Evolutionary conservation across 768 basidiomycete genomes (phyloP).

Genomic region (Mycena pura): DNA sequence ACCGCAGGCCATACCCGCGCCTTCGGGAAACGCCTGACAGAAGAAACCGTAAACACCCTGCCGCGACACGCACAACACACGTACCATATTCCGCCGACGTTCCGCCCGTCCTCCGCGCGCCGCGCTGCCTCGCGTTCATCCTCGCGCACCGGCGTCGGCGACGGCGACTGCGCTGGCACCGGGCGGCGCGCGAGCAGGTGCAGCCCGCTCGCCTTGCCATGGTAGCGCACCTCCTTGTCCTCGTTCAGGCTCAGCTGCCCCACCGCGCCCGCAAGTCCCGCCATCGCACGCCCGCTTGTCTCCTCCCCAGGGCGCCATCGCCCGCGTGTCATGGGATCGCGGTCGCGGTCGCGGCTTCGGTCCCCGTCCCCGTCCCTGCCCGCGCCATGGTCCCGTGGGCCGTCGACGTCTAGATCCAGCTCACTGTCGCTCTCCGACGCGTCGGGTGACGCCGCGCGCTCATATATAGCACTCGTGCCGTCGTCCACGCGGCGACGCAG

Average conservation of each 20-base stretch:
- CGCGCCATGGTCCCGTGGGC: background rate
- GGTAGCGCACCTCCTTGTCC: conserved; percentile 84
- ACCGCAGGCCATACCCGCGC: conserved; percentile 88
- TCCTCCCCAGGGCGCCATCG: too few relatives aligned
- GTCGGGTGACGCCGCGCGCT: too few relatives aligned
- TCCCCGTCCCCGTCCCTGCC: background rate
- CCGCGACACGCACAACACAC: conserved; percentile 32
- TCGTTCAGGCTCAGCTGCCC: conserved; percentile 90
- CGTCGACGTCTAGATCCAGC: too few relatives aligned
- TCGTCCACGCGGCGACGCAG: conserved; percentile 20
- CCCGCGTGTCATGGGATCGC: background rate
- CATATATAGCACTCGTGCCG: too few relatives aligned
- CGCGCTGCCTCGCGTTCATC: conserved; percentile 50
- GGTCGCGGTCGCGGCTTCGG: background rate
- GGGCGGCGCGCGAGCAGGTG: conserved; percentile 56
- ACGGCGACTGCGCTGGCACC: background rate
- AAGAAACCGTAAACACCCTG: conserved; percentile 4
- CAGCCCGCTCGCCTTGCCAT: conserved; percentile 84
- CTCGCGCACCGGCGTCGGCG: background rate
- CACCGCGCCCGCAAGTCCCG: conserved; percentile 69
- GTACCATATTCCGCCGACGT: conserved; percentile 79
- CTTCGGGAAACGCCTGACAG: conserved; percentile 78
- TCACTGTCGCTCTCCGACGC: background rate
- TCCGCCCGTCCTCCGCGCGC: conserved; percentile 63
- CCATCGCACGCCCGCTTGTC: too few relatives aligned